Evolutionary conservation across 495 filamentous ascomycete species (phyloP), one percentile per base, ranked within the genome.

Genomic region (Podospora australis): DNA sequence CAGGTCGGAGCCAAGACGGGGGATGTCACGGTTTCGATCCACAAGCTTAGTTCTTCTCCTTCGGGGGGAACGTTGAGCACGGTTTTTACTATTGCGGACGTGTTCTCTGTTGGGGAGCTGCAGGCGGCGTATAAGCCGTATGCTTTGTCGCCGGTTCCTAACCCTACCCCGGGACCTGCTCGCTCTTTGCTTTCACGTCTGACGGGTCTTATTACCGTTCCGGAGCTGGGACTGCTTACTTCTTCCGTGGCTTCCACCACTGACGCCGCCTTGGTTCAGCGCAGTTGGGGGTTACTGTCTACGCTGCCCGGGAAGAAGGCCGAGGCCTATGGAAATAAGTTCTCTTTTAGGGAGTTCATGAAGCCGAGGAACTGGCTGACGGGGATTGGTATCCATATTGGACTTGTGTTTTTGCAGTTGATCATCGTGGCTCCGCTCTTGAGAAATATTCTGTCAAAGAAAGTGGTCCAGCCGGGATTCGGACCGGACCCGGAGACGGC

Each of bases 31-130:
- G 60, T 82, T 14, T 77, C 76, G 4, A 63, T 89, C 39, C 75
- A 86, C 54, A 78, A 78, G 13, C 42, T 88, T 34, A 82, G 77
- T 77, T 72, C 77, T 23, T 71, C 74, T 6, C 71, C 84, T 1
- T 91, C 87, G 17, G 88, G 89, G 16, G 89, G 89, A 26, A 90
- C 88, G 4, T 64, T 87, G 10, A 62, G 71, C 48, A 87, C 87
- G 0, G 61, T 80, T 7, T 58, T 94, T 4, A 75, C 70, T 45
- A 63, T 87, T 11, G 70, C 86, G 45, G 83, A 88, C 24, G 61
- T 68, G 50, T 84, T 83, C 63, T 68, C 75, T 23, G 47, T 80
- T 24, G 63, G 66, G 29, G 71, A 90, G 7, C 48, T 92, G 0
- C 55, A 57, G 34, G 73, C 73, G 40, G 66, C 82, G 9, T 64